phyloP scores from a whole-genome alignment of 805 yeast species.

The Nakazawaea wyomingensis region DNA sequence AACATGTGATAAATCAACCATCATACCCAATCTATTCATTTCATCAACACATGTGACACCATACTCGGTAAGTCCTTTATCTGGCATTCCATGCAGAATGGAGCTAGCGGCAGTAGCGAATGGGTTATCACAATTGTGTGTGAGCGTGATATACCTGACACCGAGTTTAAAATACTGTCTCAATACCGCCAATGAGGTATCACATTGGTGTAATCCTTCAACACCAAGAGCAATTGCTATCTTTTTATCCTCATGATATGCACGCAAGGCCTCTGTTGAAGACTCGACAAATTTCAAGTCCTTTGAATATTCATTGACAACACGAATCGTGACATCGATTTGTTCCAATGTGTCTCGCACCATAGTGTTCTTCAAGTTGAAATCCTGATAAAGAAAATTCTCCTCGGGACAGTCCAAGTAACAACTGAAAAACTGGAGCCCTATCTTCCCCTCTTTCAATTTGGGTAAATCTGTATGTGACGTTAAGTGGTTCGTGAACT shows the following conservation, averaged over 20 bases:
- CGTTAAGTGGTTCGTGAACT: conserved; percentile 32
- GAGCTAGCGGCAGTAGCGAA: conserved; percentile 44
- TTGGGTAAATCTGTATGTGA: conserved; percentile 41
- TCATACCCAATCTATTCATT: conserved; percentile 46
- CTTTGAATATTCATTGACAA: conserved; percentile 36
- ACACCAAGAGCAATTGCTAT: conserved; percentile 39
- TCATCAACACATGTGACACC: conserved; percentile 36
- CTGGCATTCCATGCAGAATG: conserved; percentile 33
- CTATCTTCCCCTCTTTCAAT: conserved; percentile 38
- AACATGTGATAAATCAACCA: conserved; percentile 45
- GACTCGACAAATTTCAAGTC: conserved; percentile 34
- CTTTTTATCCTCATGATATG: conserved; percentile 23
- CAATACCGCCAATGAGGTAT: conserved; percentile 34
- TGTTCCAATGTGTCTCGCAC: conserved; percentile 52
- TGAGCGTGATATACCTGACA: conserved; percentile 40
- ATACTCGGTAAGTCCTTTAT: conserved; percentile 35
- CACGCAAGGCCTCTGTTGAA: conserved; percentile 35
- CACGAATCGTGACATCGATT: conserved; percentile 43
- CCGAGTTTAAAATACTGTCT: conserved; percentile 38
- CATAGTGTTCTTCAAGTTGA: conserved; percentile 35
- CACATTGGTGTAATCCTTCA: conserved; percentile 42
- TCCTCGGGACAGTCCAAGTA: conserved; percentile 38
- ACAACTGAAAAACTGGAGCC: conserved; percentile 47
- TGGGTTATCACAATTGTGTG: conserved; percentile 45
- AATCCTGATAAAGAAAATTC: conserved; percentile 34